phyloP scores from a whole-genome alignment of 306 rosid species.

The Carpinus viminea region DNA sequence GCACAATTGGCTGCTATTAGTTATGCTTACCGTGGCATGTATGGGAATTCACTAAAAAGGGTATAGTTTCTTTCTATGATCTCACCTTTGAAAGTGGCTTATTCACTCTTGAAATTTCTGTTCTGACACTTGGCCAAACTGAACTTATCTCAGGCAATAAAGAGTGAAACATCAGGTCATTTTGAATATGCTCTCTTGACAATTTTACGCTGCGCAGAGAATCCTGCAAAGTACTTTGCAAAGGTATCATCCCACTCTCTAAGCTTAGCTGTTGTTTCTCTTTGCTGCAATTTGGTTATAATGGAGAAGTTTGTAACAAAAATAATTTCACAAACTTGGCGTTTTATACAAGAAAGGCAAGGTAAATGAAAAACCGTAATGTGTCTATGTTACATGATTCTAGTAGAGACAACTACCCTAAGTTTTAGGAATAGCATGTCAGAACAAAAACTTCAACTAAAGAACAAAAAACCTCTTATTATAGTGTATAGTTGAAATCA shows the following conservation, averaged over 20 bases:
- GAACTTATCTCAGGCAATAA: conserved; percentile 48
- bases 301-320: not conserved
- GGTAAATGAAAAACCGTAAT: not conserved
- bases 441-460: not conserved
- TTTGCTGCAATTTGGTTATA: conserved; percentile 8
- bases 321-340: not conserved
- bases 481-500: not conserved
- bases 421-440: not conserved
- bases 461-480: not conserved
- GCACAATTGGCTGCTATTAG: conserved; percentile 65
- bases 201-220: conserved; percentile 59
- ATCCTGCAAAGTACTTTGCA: conserved; percentile 70
- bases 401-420: not conserved
- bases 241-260: conserved; percentile 51
- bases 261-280: conserved; percentile 14
- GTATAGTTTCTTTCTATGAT: conserved; percentile 28
- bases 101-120: not conserved
- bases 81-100: not conserved
- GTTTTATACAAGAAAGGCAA: not conserved
- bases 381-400: not conserved
- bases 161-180: conserved; percentile 68
- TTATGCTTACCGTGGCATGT: conserved; percentile 42
- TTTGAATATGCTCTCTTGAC: conserved; percentile 63
- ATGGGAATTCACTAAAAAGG: conserved; percentile 64
- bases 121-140: conserved; percentile 27